phyloP scores from a whole-genome alignment of 495 filamentous ascomycete species.

The Podospora pseudocomata region DNA sequence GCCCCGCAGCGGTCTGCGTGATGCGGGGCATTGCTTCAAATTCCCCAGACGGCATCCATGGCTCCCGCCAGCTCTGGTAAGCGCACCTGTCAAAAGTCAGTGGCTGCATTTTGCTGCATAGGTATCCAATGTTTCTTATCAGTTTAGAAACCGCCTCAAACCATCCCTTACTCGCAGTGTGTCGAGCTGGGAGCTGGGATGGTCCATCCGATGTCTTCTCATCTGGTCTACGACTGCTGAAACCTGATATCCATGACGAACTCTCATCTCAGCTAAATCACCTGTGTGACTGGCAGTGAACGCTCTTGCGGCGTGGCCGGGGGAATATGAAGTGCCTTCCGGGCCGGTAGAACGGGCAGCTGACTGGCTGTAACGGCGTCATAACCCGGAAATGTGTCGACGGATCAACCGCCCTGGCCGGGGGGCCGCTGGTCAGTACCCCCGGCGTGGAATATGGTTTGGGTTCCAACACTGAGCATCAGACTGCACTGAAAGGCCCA shows the following conservation, averaged over 20 bases:
- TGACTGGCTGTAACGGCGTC: neutral
- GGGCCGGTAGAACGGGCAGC: neutral
- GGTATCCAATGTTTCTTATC: too few relatives aligned
- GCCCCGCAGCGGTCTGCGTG: constrained; percentile 17
- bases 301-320: too few relatives aligned
- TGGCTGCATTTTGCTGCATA: neutral
- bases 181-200: neutral
- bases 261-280: neutral
- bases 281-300: too few relatives aligned
- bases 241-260: neutral
- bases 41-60: too few relatives aligned
- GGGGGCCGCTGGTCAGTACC: neutral
- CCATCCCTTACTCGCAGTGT: neutral
- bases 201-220: neutral
- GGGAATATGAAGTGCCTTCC: neutral
- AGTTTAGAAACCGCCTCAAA: neutral
- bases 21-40: too few relatives aligned
- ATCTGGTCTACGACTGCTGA: neutral
- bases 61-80: neutral
- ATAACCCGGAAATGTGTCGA: neutral
- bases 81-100: neutral
- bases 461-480: constrained; percentile 8
- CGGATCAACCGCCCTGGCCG: neutral
- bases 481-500: neutral
- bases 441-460: constrained; percentile 7